Conservation (phyloP, 495 filamentous ascomycete species). For the Penicillium daleae region DNA sequence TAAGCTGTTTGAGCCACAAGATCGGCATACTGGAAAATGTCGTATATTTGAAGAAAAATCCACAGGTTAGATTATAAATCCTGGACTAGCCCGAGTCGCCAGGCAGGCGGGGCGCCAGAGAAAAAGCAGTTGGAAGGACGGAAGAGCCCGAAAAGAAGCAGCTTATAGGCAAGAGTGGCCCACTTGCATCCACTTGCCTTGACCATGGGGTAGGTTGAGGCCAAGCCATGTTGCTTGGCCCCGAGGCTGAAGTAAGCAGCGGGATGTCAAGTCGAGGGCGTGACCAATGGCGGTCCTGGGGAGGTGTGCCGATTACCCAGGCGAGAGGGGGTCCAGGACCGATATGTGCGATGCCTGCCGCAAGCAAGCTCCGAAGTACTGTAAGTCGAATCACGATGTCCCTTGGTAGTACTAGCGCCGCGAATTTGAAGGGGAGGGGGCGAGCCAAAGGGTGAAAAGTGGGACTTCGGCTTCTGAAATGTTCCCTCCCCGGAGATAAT, state of each 20-base stretch:
- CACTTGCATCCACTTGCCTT: constrained; percentile 24
- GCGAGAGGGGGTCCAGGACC: constrained; percentile 19
- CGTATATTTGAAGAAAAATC: constrained; percentile 13
- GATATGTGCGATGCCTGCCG: constrained; percentile 10
- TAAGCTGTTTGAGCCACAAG: background rate
- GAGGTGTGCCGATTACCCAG: constrained; percentile 30
- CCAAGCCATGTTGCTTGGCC: constrained; percentile 14
- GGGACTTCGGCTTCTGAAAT: constrained; percentile 5
- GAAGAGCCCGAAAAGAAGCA: constrained; percentile 22
- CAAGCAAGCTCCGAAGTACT: background rate
- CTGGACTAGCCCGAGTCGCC: constrained; percentile 18
- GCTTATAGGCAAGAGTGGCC: constrained; percentile 12
- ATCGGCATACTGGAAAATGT: background rate
- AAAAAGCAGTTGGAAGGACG: constrained; percentile 17
- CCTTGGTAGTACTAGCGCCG: background rate
- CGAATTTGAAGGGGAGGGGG: background rate
- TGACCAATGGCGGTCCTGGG: constrained; percentile 18
- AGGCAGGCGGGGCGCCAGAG: constrained; percentile 17
- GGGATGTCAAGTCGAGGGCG: constrained; percentile 4
- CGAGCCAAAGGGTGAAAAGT: constrained; percentile 6
- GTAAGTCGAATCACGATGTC: constrained; percentile 1
- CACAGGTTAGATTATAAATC: constrained; percentile 28
- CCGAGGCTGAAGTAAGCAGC: constrained; percentile 5
- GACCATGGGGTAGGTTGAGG: constrained; percentile 11
- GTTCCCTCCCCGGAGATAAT: constrained; percentile 16